Conservation (phyloP, 2,329 filamentous ascomycete species). For the Ilyonectria destructans region DNA sequence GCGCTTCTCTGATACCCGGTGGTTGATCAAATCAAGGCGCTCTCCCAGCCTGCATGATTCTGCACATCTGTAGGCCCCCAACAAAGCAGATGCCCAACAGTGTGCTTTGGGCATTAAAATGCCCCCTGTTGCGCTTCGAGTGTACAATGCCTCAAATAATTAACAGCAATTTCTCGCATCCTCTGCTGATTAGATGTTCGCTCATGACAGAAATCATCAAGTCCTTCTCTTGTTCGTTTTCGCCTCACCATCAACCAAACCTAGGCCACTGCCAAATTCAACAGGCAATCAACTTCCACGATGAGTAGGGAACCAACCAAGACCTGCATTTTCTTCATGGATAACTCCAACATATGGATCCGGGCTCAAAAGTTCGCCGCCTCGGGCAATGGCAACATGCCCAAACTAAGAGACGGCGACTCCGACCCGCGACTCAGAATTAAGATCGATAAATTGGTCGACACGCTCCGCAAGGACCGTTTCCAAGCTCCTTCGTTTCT, state of each 20-base stretch:
- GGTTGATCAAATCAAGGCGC: too few relatives aligned
- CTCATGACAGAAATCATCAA: not conserved
- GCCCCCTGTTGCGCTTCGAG: not conserved
- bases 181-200: not conserved
- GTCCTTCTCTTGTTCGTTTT: not conserved
- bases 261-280: not conserved
- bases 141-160: not conserved
- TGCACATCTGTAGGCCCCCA: not conserved
- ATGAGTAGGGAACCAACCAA: not conserved
- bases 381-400: constrained; percentile 32
- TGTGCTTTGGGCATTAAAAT: not conserved
- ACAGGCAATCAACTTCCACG: too few relatives aligned
- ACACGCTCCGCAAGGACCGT: constrained; percentile 36
- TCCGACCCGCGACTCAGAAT: constrained; percentile 43
- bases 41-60: not conserved
- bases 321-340: constrained; percentile 13
- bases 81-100: not conserved
- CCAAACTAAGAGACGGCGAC: constrained; percentile 44
- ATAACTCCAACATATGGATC: constrained; percentile 18
- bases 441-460: constrained; percentile 38
- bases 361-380: constrained; percentile 18
- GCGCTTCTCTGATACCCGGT: too few relatives aligned
- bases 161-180: not conserved
- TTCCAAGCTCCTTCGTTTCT: constrained; percentile 37
- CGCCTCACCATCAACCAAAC: not conserved